Evolutionary conservation across 306 rosid species (phyloP), one percentile per base, ranked within the genome.

Genomic region (Quercus cerris): DNA sequence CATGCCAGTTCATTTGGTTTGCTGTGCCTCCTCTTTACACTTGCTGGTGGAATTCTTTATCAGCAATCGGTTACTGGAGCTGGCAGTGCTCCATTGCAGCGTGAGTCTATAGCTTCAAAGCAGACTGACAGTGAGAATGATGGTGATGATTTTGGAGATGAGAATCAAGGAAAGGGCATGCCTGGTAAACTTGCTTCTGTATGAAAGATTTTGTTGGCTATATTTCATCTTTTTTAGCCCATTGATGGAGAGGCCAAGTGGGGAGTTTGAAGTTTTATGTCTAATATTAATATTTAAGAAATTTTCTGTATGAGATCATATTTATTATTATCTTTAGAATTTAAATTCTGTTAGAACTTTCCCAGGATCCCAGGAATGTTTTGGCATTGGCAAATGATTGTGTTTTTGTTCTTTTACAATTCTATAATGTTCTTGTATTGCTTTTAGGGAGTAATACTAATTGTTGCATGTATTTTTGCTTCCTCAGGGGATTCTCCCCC

Each of bases 1-100:
- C 99, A 95, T 81, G 97, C 99, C n/a, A 93, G 89, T 71, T 91
- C 94, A 20, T 85, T 87, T 62, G 99, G 99, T 56, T 84, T 95
- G 94, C 81, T 91, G 75, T 91, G 99, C 85, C 88, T 95, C 78
- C 86, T 95, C 61, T 90, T 90, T 31, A 95, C 99, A 9, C 87
- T 95, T 71, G 78, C 83, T 1, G 99, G 99, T 1, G 99, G 99
- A 19, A 86, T 95, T 77, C 91, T 95, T 56, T 95, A 95, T 84
- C 99, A 95, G 84, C 99, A 95, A 77, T 95, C 99, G 0, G 99
- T 95, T 11, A 89, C 96, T 55, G 81, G 85, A 69, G 68, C 83
- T 75, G 76, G 67, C 33, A 86, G 56, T 70, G 78, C 85, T 59
- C 81, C 90, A 15, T 30, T 70, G 5, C 93, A 83, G 81, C 83